Percentiles rank a stretch among this genome's conserved stretches.
These are phyloP conservation scores for Rhododendron griersonianum DNA, from an alignment of 148 eudicot species.

Conservation along the genomic window DNA sequence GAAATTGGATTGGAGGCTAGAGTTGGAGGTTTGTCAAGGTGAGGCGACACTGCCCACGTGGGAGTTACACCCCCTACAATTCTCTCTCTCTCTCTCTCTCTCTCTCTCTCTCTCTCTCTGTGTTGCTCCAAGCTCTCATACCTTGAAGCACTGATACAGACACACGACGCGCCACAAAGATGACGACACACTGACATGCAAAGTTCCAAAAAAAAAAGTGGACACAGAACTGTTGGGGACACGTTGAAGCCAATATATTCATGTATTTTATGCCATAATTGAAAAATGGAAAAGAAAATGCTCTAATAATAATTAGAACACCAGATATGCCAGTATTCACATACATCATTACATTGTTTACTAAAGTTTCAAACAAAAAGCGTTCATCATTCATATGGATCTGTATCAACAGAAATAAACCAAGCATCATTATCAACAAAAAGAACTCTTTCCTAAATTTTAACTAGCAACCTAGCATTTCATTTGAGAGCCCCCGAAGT, in stretches of 20 bases:
- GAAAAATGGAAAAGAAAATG: no score
- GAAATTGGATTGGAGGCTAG: neutral
- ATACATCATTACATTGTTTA: neutral
- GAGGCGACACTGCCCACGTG: neutral
- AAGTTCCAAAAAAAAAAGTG: neutral
- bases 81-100: no score
- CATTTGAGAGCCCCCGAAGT: neutral
- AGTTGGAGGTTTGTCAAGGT: neutral
- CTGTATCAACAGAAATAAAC: neutral
- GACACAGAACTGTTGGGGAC: neutral
- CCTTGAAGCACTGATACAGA: neutral
- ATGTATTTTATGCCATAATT: no score
- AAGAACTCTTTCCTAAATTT: neutral
- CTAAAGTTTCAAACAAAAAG: neutral
- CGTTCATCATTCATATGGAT: neutral
- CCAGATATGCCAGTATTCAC: neutral
- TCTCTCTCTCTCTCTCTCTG: no score
- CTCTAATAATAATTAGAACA: no score
- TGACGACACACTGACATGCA: neutral
- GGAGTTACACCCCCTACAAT: neutral
- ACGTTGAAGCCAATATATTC: neutral
- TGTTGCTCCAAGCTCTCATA: neutral
- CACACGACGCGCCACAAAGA: neutral
- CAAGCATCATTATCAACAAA: neutral
- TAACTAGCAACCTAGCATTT: neutral